Percentiles rank a stretch among this genome's conserved stretches.
Evolutionary conservation across 2,329 filamentous ascomycete species (phyloP).

Genomic region (Botryotinia calthae): DNA sequence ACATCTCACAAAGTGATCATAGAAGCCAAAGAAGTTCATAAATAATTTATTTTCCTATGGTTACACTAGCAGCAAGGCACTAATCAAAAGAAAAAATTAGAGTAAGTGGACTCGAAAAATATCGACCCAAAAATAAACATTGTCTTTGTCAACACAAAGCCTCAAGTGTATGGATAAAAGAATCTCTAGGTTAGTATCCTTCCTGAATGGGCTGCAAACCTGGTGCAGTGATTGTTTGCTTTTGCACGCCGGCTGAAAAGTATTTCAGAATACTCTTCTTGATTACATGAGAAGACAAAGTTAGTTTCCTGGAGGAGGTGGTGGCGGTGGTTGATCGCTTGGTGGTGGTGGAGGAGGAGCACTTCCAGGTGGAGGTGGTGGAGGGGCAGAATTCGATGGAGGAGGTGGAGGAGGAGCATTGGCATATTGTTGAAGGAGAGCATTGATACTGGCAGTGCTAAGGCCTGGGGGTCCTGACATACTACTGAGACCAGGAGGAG

Average conservation of each 20-base stretch:
- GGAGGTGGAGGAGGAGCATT: constrained; percentile 53
- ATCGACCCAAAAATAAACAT: background rate
- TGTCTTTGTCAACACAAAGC: background rate
- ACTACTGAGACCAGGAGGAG: constrained; percentile 38
- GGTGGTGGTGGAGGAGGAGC: constrained; percentile 65
- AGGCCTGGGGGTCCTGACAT: constrained; percentile 46
- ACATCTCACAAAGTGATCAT: background rate
- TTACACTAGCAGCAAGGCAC: background rate
- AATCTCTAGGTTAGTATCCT: constrained; percentile 14
- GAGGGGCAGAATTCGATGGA: constrained; percentile 42
- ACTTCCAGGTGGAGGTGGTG: constrained; percentile 49
- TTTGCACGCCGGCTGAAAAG: background rate
- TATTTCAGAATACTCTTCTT: background rate
- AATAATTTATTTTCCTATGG: constrained; percentile 13
- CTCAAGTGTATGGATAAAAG: background rate
- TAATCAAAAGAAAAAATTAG: constrained; percentile 4
- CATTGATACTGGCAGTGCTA: constrained; percentile 57
- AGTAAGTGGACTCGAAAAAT: background rate
- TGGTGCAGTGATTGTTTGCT: background rate
- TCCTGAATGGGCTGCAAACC: background rate
- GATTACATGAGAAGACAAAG: background rate
- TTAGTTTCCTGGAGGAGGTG: constrained; percentile 25
- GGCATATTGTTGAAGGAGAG: constrained; percentile 62
- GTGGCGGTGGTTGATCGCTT: constrained; percentile 30
- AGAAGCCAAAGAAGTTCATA: background rate